Base-by-base conservation (phyloP, 176 grass and related monocot genomes). In the Zoysia japonica region DNA sequence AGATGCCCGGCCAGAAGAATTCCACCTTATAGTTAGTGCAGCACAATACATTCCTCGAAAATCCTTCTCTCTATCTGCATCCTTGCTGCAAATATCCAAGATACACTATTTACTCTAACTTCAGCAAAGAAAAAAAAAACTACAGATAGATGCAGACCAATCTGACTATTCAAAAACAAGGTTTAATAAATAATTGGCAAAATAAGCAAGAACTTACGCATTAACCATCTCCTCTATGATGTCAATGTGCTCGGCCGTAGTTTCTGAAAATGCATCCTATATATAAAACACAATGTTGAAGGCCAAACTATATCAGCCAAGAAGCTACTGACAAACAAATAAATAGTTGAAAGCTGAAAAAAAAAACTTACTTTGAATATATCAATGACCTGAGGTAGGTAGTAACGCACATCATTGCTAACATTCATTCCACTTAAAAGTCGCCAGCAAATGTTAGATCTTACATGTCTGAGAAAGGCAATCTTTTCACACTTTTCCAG, bases 31-130 rank as follows among this genome's bases (percentile, higher is more conserved):
- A 36, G 78, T 96, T 86, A 93, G 77, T 39, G 78, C 57, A 79
- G 84, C 82, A 78, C 90, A 90, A 84, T 71, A 83, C 79, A 90
- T 81, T 90, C 90, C 87, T 50, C 79, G 88, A 68, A 90, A 96
- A 88, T 88, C 84, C 49, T 74, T 84, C 68, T 85, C 88, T 76
- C 63, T 72, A 1, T 7, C 61, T 28, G 42, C 46, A 81, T 82
- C 47, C 72, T 84, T 82, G 55, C 93, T 96, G 93, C 64, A 88
- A 82, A 77, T 53, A 74, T 48, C 43, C 28, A 57, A 82, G 49
- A 80, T 72, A 66, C 75, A 78, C 57, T 77, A 17, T 64, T 79
- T 67, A 83, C 72, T 3, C 76, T 11, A 70, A 59, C 17, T 83
- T 56, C 28, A 60, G 28, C n/a, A 60, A 9, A 60, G 79, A 68